Conservation (phyloP, 176 grass and related monocot genomes). For the Avena eriantha region DNA sequence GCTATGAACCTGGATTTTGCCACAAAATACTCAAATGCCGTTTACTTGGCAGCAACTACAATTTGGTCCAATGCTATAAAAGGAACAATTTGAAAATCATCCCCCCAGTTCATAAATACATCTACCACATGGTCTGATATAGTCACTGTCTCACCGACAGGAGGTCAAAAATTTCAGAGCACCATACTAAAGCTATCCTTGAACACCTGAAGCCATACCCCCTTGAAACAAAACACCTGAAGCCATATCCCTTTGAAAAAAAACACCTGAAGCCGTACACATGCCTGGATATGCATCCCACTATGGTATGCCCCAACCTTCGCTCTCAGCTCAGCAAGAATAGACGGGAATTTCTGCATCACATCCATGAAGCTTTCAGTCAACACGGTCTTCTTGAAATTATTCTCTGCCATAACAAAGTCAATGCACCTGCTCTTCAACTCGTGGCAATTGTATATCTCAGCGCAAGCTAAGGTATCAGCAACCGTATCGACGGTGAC, state of each 20-base stretch:
- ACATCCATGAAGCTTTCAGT: conserved; percentile 11
- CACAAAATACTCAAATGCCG: neutral
- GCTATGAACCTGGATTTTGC: neutral
- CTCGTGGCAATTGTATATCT: conserved; percentile 48
- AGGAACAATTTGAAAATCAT: neutral
- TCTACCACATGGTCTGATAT: neutral
- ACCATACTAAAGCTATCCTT: neutral
- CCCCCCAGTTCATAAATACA: neutral
- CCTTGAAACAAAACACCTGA: neutral
- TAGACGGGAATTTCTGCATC: conserved; percentile 2
- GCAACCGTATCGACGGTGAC: conserved; percentile 34
- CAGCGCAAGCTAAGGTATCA: conserved; percentile 51
- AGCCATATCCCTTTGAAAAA: neutral
- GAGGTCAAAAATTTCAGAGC: neutral
- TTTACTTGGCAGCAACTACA: neutral
- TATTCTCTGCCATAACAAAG: conserved; percentile 40
- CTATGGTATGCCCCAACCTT: conserved; percentile 9
- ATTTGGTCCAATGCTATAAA: neutral
- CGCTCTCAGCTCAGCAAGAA: neutral
- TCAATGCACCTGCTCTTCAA: conserved; percentile 59
- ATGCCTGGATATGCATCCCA: neutral
- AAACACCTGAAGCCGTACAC: neutral
- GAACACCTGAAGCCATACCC: neutral
- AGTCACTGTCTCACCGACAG: neutral
- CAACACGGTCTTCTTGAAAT: conserved; percentile 47